phyloP scores from a whole-genome alignment of 805 yeast genomes.

The Komagataella populi region DNA sequence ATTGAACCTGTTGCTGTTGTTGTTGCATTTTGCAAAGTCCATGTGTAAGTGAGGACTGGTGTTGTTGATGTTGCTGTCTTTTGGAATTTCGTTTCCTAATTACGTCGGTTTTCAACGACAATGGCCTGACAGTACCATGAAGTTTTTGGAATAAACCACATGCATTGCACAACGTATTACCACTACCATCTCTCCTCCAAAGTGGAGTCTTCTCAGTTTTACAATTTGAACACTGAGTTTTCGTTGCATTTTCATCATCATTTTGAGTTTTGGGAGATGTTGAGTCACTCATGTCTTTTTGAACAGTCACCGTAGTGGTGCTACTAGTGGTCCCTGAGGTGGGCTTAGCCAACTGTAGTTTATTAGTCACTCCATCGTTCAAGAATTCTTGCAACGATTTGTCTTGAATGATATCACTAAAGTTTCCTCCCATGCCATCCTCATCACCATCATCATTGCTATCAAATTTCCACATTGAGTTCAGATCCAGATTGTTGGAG shows the following conservation, averaged over 20 bases:
- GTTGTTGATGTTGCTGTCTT: slow-evolving; percentile 16
- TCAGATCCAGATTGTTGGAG: neutral
- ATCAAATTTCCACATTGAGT: neutral
- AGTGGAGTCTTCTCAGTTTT: slow-evolving; percentile 47
- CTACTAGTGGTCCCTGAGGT: neutral
- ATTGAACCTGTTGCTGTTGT: neutral
- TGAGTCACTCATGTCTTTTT: neutral
- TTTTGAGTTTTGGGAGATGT: neutral
- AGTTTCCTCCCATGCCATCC: neutral
- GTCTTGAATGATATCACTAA: neutral
- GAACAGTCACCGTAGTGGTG: slow-evolving; percentile 1
- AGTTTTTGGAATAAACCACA: slow-evolving; percentile 48
- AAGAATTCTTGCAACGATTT: neutral
- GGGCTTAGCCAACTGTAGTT: neutral
- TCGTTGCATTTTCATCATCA: neutral
- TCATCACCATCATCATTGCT: neutral
- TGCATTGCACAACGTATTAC: slow-evolving; percentile 50
- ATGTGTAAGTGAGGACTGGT: neutral
- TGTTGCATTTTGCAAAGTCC: neutral
- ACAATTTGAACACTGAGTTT: slow-evolving; percentile 40
- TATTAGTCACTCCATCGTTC: neutral
- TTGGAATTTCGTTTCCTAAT: slow-evolving; percentile 44
- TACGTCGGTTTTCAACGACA: slow-evolving; percentile 41
- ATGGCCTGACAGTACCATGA: slow-evolving; percentile 50
- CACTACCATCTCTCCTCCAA: slow-evolving; percentile 47